Conservation (phyloP, 2,329 filamentous ascomycete genomes). For the Talaromyces sp. region DNA sequence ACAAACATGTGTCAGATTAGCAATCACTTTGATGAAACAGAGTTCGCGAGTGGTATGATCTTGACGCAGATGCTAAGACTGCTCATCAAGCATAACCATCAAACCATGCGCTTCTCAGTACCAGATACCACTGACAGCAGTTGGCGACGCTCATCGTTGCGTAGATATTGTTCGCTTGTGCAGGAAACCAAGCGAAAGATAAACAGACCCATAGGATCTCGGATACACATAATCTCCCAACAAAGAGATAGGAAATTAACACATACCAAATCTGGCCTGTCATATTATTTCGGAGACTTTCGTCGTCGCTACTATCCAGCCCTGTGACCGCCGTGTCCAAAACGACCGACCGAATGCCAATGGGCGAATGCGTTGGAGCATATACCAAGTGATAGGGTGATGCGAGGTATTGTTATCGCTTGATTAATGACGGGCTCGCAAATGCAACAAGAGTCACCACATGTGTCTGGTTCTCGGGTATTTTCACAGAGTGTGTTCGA, state of each 20-base stretch:
- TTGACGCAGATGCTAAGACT: not conserved
- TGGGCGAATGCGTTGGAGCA: not conserved
- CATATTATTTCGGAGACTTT: constrained; percentile 8
- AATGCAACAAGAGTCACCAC: not conserved
- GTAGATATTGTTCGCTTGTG: not conserved
- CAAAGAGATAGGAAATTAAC: constrained; percentile 1
- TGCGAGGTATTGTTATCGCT: not conserved
- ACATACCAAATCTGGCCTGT: constrained; percentile 15
- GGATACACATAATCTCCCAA: constrained; percentile 6
- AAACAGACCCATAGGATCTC: not conserved
- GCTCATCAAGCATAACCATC: not conserved
- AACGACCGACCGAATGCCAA: not conserved
- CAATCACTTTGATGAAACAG: not conserved
- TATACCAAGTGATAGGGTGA: not conserved
- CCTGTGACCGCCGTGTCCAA: constrained; percentile 4
- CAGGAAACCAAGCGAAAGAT: not conserved
- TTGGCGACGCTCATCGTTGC: not conserved
- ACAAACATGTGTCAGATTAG: not conserved
- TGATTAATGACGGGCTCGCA: not conserved
- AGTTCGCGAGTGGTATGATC: not conserved
- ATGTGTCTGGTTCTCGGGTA: constrained; percentile 3
- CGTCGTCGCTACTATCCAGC: not conserved
- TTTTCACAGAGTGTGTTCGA: not conserved
- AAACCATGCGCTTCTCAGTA: not conserved
- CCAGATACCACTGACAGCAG: not conserved